Evolutionary conservation across 2,329 filamentous ascomycete genomes (phyloP), one percentile per base, ranked within the genome.

Genomic region (Trichophaea hybrida): DNA sequence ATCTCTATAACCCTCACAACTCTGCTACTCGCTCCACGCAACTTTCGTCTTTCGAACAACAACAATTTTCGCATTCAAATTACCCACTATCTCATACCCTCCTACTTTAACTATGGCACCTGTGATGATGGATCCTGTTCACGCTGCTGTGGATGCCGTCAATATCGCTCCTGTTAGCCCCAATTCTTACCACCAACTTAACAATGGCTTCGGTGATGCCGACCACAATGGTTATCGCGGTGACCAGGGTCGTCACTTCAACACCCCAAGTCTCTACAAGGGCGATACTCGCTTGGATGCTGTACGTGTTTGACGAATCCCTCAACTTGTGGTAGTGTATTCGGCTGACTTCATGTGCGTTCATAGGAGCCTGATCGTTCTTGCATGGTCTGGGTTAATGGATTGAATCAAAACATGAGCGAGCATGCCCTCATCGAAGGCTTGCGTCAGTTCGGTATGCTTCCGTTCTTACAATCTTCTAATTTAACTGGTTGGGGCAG

Each of bases 401-500:
- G 64, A 32, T 43, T 66, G 38, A 62, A 58, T 6, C 49, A 34
- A 24, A 34, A 52, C 35, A 65, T 60, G 37, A 59, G 59, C 33
- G 64, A 66, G 24, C 43, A 53, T 55, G 46, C 60, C 31, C 52
- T 66, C 34, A 57, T 49, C 32, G 64, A 66, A 35, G 63, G 54
- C 4, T 65, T 66, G 49, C 49, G 62, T 34, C 61, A 64, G 24
- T 66, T 65, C 54, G 65, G 65, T 66, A 60, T 38, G 53, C 52
- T 6, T 37, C 51, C n/a, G 2, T 24, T 44, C 37, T 43, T 24
- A 24, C 24, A 5, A 35, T 51, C 34, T 12, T 4, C 32, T 43
- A 34, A 49, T 37, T 34, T 34, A 35, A 53, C 31, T 35, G n/a
- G 13, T 1, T 24, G 24, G 24, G 24, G 3, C 24, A 3, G 24